These are phyloP conservation scores for Tricholoma saponaceum DNA, from an alignment of 768 basidiomycete species.

Conservation along the genomic window DNA sequence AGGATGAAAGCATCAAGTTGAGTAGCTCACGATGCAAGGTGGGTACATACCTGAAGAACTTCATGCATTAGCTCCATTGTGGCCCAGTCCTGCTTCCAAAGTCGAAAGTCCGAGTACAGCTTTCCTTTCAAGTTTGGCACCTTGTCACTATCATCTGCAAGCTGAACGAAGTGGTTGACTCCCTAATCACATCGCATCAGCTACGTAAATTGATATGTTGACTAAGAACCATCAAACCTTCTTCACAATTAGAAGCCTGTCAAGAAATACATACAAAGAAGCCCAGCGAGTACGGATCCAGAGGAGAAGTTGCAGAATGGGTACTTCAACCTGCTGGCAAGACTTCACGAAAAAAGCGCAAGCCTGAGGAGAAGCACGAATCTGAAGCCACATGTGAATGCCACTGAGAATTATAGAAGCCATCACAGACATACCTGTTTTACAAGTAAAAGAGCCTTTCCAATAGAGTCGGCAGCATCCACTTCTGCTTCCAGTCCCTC, in stretches of 20 bases:
- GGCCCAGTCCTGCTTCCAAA: too few relatives aligned
- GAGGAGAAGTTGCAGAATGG: background rate
- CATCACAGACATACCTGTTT: constrained; percentile 2
- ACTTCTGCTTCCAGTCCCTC: background rate
- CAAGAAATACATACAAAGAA: background rate
- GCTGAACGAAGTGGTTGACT: constrained; percentile 9
- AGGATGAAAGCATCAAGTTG: background rate
- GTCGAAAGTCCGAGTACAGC: constrained; percentile 11
- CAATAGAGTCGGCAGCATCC: constrained; percentile 1
- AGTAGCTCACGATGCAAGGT: background rate
- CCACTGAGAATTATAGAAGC: background rate
- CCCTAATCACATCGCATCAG: background rate
- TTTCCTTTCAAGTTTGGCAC: constrained; percentile 11
- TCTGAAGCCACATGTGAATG: background rate
- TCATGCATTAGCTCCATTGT: constrained; percentile 11
- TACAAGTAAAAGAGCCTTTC: constrained; percentile 1
- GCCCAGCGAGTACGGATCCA: background rate
- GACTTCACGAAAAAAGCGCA: background rate
- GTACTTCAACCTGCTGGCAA: background rate
- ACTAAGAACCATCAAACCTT: background rate
- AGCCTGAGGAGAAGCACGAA: constrained; percentile 2
- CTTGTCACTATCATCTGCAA: constrained; percentile 12
- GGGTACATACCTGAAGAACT: constrained; percentile 12
- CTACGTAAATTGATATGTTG: background rate
- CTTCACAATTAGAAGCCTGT: background rate